Evolutionary conservation across 2,329 filamentous ascomycete species (phyloP).

Genomic region (Triangularia setosa): DNA sequence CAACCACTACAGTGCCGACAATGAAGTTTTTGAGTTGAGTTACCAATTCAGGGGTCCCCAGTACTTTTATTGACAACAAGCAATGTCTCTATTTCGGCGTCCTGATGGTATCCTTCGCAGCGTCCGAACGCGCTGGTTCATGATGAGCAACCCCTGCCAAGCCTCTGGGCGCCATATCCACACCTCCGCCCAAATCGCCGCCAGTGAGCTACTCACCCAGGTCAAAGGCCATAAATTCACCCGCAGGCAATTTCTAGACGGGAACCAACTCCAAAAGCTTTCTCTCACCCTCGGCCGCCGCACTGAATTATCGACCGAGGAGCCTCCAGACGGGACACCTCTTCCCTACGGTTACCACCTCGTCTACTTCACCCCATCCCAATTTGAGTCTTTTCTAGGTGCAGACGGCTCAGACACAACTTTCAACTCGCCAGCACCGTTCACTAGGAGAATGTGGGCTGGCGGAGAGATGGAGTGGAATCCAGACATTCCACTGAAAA

Average conservation of each 20-base stretch:
- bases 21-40: too few species aligned
- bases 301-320: conserved; percentile 34
- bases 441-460: conserved; percentile 65
- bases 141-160: neutral
- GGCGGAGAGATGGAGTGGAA: conserved; percentile 56
- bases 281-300: conserved; percentile 53
- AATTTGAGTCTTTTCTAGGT: conserved; percentile 52
- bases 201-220: conserved; percentile 29
- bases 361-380: conserved; percentile 58
- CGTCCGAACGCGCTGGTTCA: neutral
- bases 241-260: conserved; percentile 51
- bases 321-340: conserved; percentile 42
- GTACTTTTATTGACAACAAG: neutral
- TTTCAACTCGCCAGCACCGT: conserved; percentile 57
- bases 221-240: conserved; percentile 29
- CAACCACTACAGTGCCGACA: too few species aligned
- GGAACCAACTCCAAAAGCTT: conserved; percentile 61
- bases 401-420: conserved; percentile 57
- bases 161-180: neutral
- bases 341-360: conserved; percentile 60
- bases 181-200: conserved; percentile 21
- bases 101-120: neutral
- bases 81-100: neutral
- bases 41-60: too few species aligned
- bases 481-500: conserved; percentile 35